Evolutionary conservation across 305 asterid species (phyloP).

Genomic region (Ilex paraguariensis): DNA sequence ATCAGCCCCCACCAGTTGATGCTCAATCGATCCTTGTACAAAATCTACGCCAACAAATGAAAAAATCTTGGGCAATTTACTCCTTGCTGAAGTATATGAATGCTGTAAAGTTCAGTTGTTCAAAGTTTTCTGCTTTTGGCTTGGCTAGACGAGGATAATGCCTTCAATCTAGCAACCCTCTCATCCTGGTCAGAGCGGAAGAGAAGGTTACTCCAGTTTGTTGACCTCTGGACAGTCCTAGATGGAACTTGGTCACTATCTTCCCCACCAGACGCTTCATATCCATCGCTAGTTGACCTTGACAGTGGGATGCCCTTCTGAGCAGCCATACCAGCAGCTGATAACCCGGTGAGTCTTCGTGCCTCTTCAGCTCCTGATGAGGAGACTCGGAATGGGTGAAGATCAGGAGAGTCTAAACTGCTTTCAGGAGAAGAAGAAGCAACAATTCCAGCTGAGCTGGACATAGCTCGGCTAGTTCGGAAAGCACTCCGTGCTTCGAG

Average conservation of each 20-base stretch:
- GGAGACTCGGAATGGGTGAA: slow-evolving; percentile 58
- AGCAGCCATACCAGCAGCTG: slow-evolving; percentile 29
- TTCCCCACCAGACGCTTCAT: slow-evolving; percentile 99
- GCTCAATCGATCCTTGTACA: neutral
- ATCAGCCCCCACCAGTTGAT: neutral
- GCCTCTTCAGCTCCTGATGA: slow-evolving; percentile 59
- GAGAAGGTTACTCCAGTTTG: slow-evolving; percentile 65
- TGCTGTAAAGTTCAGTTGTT: neutral
- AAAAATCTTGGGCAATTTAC: neutral
- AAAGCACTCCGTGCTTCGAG: slow-evolving; percentile 63
- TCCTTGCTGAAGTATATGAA: neutral
- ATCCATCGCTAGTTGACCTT: slow-evolving; percentile 92
- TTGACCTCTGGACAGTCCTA: slow-evolving; percentile 38
- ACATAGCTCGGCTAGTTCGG: slow-evolving; percentile 29
- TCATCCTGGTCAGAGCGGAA: slow-evolving; percentile 62
- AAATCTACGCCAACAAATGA: neutral
- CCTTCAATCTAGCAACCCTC: slow-evolving; percentile 25
- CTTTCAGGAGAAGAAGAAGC: slow-evolving; percentile 88
- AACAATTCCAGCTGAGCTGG: slow-evolving; percentile 30
- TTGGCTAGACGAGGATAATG: slow-evolving; percentile 49
- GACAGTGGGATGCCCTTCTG: slow-evolving; percentile 60
- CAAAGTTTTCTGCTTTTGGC: slow-evolving; percentile 42
- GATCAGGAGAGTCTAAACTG: slow-evolving; percentile 82
- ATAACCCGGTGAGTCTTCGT: slow-evolving; percentile 46
- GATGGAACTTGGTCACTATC: slow-evolving; percentile 87